Percentiles rank a stretch among this genome's conserved stretches.
Evolutionary conservation across 352 stramenopile genomes (phyloP).

Genomic region (Phytophthora uliginosa): DNA sequence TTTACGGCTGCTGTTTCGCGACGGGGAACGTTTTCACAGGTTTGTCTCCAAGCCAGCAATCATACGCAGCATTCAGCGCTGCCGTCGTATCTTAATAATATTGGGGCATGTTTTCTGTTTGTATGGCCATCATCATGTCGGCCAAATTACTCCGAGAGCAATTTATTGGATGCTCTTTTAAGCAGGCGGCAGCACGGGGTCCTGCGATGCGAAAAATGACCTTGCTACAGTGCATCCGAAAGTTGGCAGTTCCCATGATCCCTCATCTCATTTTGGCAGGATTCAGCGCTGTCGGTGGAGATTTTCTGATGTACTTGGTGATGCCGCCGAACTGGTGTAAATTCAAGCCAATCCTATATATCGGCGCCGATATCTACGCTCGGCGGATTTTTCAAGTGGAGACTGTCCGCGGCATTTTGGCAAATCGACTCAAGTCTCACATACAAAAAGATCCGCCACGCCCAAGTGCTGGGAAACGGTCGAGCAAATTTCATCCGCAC

Average conservation of each 20-base stretch:
- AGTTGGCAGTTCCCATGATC: not conserved
- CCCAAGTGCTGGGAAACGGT: not conserved
- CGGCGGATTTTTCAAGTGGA: constrained; percentile 16
- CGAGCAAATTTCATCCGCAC: not conserved
- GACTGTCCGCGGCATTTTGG: constrained; percentile 14
- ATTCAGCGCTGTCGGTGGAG: not conserved
- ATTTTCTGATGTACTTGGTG: not conserved
- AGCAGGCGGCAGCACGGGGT: not conserved
- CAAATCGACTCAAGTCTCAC: not conserved
- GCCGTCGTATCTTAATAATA: constrained; percentile 20
- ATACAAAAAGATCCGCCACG: not conserved
- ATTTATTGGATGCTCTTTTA: constrained; percentile 2
- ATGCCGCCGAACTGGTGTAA: not conserved
- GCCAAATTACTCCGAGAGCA: constrained; percentile 16
- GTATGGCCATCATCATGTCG: constrained; percentile 15
- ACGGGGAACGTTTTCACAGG: constrained; percentile 8
- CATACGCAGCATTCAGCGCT: constrained; percentile 14
- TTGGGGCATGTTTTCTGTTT: constrained; percentile 18
- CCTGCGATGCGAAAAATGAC: constrained; percentile 2
- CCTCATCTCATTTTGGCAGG: constrained; percentile 4
- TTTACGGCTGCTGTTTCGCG: constrained; percentile 24
- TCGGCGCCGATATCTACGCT: constrained; percentile 12
- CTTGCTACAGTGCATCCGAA: constrained; percentile 5
- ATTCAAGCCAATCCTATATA: constrained; percentile 23
- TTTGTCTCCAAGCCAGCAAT: constrained; percentile 10